Evolutionary conservation across 192 early-diverging fungal species (phyloP), one percentile per base, ranked within the genome.

Genomic region (Gamsiella multidivaricata): DNA sequence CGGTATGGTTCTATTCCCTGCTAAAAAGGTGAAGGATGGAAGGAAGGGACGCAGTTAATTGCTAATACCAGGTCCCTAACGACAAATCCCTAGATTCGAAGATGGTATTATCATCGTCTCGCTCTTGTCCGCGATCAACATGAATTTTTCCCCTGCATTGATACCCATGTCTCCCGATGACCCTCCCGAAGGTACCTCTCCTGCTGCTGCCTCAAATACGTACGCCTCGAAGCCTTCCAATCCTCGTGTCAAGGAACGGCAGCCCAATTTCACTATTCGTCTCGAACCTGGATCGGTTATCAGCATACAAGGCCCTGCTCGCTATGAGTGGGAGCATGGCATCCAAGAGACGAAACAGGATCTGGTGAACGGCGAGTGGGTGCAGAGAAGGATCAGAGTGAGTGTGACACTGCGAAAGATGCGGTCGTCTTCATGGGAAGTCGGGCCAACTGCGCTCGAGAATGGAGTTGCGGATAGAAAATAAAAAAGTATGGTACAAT

Each of bases 251-350:
- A 39, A 45, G 22, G 32, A 47, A 18, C 39, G 39, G 25, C 37
- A 47, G 28, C 73, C 73, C n/a, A 54, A 41, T 17, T 79, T 34
- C 34, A 65, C 79, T 20, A 25, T 86, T 0, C 63, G 82, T 9
- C 42, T 86, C 17, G 58, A 69, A 14, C 83, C 85, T 9, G 85
- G 85, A 9, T 81, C 82, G 29, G 64, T 84, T 1, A 25, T 86
- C 23, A 63, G 65, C 3, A 32, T 86, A 14, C 63, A 76, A 34
- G 85, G 83, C 7, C 61, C 65, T 0, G 79, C 85, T 10, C 50
- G 85, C 28, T 86, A 82, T 33, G 61, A 67, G 22, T 86, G 85
- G 85, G 76, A 82, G 50, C 85, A 86, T 66, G 81, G 85, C 25
- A 86, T 86, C 41, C 59, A 74, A 32, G 83, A 82, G 34, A 41